phyloP scores from a whole-genome alignment of 805 yeast species.

The Yamadazyma tumulicola region DNA sequence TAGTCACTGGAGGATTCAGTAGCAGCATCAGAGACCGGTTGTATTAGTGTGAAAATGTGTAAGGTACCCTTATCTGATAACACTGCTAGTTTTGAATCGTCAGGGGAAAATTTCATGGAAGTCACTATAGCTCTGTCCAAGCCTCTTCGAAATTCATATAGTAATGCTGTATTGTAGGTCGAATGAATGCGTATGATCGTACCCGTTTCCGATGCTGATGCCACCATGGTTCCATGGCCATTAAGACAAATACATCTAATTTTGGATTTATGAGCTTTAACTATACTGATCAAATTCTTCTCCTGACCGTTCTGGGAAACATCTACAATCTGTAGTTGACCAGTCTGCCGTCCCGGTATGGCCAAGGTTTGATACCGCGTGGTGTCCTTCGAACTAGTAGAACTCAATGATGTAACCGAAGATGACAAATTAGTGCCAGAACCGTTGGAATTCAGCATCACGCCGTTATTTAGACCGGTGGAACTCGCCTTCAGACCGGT shows the following conservation, averaged over 20 bases:
- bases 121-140: constrained; percentile 78
- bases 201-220: constrained; percentile 80
- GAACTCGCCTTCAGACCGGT: constrained; percentile 5
- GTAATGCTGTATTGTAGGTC: constrained; percentile 59
- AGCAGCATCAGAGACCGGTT: constrained; percentile 1
- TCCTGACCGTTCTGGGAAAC: constrained; percentile 64
- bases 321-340: constrained; percentile 79
- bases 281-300: constrained; percentile 59
- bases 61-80: constrained; percentile 86
- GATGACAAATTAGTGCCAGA: constrained; percentile 10
- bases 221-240: constrained; percentile 62
- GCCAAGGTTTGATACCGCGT: constrained; percentile 53
- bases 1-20: constrained; percentile 9
- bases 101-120: constrained; percentile 79
- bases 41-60: constrained; percentile 66
- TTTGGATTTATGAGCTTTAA: constrained; percentile 72
- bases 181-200: constrained; percentile 76
- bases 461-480: neutral
- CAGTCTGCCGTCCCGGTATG: constrained; percentile 71
- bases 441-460: constrained; percentile 4
- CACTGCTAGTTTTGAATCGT: constrained; percentile 74
- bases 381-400: constrained; percentile 13
- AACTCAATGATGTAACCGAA: constrained; percentile 6
- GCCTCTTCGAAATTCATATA: constrained; percentile 89
- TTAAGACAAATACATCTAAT: constrained; percentile 64